Evolutionary conservation across 495 filamentous ascomycete genomes (phyloP).

Genomic region (Diplogelasinospora grovesii): DNA sequence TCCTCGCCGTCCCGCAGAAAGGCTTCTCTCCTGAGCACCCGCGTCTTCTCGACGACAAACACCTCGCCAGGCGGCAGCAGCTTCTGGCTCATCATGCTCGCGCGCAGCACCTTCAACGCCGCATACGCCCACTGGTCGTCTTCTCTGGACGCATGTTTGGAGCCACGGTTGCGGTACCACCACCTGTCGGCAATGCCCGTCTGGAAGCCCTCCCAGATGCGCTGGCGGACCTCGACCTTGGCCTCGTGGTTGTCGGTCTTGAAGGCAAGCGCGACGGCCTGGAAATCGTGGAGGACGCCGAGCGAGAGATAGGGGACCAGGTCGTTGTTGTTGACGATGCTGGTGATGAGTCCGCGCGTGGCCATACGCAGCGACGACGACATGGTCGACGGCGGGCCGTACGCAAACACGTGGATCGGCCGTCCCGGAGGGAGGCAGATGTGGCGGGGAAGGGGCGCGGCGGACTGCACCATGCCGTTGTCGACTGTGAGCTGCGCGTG

Average conservation of each 20-base stretch:
- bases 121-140: slow-evolving; percentile 68
- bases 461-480: slow-evolving; percentile 10
- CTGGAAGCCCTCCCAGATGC: slow-evolving; percentile 58
- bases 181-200: slow-evolving; percentile 38
- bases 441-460: slow-evolving; percentile 12
- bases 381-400: slow-evolving; percentile 67
- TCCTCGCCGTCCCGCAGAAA: slow-evolving; percentile 36
- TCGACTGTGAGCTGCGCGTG: slow-evolving; percentile 38
- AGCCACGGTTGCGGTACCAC: slow-evolving; percentile 26
- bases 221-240: slow-evolving; percentile 56
- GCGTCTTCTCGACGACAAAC: slow-evolving; percentile 61
- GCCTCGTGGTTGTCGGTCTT: slow-evolving; percentile 61
- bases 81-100: slow-evolving; percentile 63
- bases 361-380: slow-evolving; percentile 64
- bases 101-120: slow-evolving; percentile 58
- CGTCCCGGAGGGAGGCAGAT: slow-evolving; percentile 57
- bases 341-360: slow-evolving; percentile 71
- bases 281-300: slow-evolving; percentile 69
- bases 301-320: slow-evolving; percentile 68
- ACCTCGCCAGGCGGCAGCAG: slow-evolving; percentile 72
- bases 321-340: slow-evolving; percentile 64
- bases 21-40: slow-evolving; percentile 52
- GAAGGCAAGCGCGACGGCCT: slow-evolving; percentile 62
- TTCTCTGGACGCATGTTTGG: slow-evolving; percentile 22
- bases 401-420: slow-evolving; percentile 73